Percentiles rank a stretch among this genome's conserved stretches.
These are phyloP conservation scores for Epichloe sylvatica DNA, from an alignment of 2,329 filamentous ascomycete genomes.

Conservation along the genomic window DNA sequence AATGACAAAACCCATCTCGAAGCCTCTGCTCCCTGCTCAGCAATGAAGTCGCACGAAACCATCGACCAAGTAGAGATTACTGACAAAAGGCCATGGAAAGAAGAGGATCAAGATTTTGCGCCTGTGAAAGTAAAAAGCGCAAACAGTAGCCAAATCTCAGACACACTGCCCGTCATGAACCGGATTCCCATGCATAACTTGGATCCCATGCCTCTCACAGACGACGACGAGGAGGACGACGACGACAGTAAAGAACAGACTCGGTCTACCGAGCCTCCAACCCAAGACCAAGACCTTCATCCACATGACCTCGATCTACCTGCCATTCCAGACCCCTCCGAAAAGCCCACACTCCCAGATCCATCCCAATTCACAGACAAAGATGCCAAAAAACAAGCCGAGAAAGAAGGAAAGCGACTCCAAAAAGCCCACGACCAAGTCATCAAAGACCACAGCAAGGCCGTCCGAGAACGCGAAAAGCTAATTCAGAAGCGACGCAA, in stretches of 20 bases:
- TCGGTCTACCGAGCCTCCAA: neutral
- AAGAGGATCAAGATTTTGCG: neutral
- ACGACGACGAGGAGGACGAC: no score
- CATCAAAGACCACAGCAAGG: constrained; percentile 51
- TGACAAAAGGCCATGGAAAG: neutral
- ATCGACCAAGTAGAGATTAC: neutral
- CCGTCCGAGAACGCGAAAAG: constrained; percentile 49
- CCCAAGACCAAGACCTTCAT: neutral
- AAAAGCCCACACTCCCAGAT: constrained; percentile 33
- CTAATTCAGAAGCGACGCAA: constrained; percentile 39
- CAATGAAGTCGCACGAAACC: neutral
- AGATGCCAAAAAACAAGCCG: constrained; percentile 53
- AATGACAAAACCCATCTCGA: neutral
- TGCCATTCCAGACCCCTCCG: constrained; percentile 35
- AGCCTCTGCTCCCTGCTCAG: neutral
- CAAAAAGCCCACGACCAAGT: constrained; percentile 53
- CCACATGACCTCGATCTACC: constrained; percentile 19
- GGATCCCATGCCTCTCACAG: constrained; percentile 24
- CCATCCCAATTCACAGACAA: constrained; percentile 47
- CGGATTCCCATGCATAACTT: constrained; percentile 21
- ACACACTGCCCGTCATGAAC: constrained; percentile 4
- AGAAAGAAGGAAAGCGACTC: constrained; percentile 50
- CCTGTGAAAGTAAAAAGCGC: neutral
- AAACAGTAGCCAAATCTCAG: neutral
- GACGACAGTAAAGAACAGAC: neutral